A percentile compares a stretch with the other conserved stretches of the same genome.
Evolutionary conservation across 306 rosid genomes (phyloP).

Genomic region (Lathyrus oleraceus): DNA sequence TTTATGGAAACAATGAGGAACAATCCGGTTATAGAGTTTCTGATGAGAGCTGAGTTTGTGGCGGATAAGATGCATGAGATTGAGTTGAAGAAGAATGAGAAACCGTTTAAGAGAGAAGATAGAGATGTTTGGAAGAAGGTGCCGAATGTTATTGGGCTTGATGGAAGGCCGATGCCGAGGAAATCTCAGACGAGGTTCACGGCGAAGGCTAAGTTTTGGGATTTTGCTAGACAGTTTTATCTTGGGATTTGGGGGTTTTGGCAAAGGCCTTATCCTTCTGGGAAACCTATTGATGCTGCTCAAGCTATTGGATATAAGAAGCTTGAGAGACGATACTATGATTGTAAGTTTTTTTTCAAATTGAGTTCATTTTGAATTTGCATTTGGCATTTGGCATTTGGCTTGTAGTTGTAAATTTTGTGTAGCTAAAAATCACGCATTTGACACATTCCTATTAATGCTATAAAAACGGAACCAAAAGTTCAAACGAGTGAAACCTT

Average conservation of each 20-base stretch:
- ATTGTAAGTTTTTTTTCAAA: slow-evolving; percentile 55
- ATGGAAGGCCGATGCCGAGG: slow-evolving; percentile 90
- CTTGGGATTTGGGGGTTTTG: slow-evolving; percentile 84
- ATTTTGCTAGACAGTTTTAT: slow-evolving; percentile 76
- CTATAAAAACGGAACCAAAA: not conserved
- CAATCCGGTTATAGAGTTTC: slow-evolving; percentile 61
- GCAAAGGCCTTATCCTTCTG: slow-evolving; percentile 83
- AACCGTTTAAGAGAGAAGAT: slow-evolving; percentile 64
- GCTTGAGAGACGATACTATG: slow-evolving; percentile 83
- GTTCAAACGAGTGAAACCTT: not conserved
- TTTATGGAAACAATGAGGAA: slow-evolving; percentile 45
- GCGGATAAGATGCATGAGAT: slow-evolving; percentile 55
- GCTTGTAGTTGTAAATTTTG: not conserved
- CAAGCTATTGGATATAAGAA: slow-evolving; percentile 87
- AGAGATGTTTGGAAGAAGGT: slow-evolving; percentile 61
- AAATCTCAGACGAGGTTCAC: slow-evolving; percentile 52
- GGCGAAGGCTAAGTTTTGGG: slow-evolving; percentile 79
- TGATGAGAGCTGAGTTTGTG: slow-evolving; percentile 61
- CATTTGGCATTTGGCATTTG: no score
- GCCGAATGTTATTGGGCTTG: slow-evolving; percentile 72
- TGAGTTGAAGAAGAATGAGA: slow-evolving; percentile 66
- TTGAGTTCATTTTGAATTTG: not conserved
- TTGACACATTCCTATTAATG: not conserved
- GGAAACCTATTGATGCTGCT: slow-evolving; percentile 86
- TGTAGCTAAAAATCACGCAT: not conserved